phyloP scores from a whole-genome alignment of 345 rosid species.

The Euphorbia peplus region DNA sequence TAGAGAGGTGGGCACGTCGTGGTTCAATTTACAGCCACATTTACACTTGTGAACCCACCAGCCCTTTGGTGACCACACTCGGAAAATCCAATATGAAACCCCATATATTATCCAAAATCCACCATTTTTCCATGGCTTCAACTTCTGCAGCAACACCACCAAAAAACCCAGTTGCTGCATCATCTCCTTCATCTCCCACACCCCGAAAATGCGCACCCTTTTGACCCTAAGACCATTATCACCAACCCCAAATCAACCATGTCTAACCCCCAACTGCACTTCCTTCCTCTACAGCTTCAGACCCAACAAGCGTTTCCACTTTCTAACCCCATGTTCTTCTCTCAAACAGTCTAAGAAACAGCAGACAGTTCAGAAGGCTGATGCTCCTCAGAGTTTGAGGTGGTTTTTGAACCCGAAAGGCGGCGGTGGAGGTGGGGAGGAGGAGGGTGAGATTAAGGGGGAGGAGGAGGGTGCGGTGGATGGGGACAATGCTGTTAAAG shows the following conservation, averaged over 20 bases:
- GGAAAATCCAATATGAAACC: not conserved
- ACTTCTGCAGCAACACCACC: not conserved
- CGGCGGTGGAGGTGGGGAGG: conserved; percentile 26
- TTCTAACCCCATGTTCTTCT: conserved; percentile 69
- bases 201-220: conserved; percentile 38
- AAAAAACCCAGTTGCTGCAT: not conserved
- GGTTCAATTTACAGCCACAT: no score
- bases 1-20: no score
- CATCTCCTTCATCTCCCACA: not conserved
- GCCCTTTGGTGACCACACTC: not conserved
- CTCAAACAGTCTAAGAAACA: conserved; percentile 68
- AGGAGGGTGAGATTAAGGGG: conserved; percentile 24
- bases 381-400: conserved; percentile 59
- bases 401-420: conserved; percentile 72
- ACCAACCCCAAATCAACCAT: conserved; percentile 8
- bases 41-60: not conserved
- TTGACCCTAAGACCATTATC: conserved; percentile 16
- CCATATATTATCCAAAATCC: not conserved
- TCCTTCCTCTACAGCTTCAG: conserved; percentile 42
- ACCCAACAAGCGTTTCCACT: conserved; percentile 64
- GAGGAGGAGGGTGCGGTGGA: conserved; percentile 32
- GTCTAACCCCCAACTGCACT: conserved; percentile 25
- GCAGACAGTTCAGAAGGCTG: conserved; percentile 48
- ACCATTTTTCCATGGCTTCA: not conserved
- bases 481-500: conserved; percentile 65